A percentile compares a stretch with the other conserved stretches of the same genome.
Evolutionary conservation across 495 filamentous ascomycete genomes (phyloP).

Genomic region (Lasiosphaeriaceae sp.): DNA sequence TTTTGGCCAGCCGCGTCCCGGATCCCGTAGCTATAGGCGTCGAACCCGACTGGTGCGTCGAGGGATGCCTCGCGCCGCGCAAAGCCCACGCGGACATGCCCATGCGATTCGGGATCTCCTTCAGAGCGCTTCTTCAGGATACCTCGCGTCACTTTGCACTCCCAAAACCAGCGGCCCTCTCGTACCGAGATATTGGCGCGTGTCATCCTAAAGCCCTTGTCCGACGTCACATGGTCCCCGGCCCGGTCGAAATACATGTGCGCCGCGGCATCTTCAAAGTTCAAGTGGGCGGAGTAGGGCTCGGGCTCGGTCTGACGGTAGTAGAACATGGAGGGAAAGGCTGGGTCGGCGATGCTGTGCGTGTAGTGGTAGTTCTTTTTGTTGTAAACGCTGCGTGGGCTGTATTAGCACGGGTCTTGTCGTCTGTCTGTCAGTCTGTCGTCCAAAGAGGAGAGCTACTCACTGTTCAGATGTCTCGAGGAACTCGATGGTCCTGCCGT

Average conservation of each 20-base stretch:
- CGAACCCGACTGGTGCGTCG: constrained; percentile 90
- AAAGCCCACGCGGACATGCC: constrained; percentile 87
- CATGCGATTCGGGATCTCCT: constrained; percentile 43
- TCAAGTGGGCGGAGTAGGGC: constrained; percentile 77
- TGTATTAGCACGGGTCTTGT: constrained; percentile 8
- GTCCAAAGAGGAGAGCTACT: constrained; percentile 14
- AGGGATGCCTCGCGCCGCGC: constrained; percentile 85
- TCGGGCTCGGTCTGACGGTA: constrained; percentile 82
- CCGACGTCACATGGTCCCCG: constrained; percentile 62
- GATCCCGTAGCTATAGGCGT: constrained; percentile 94
- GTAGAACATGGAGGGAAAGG: constrained; percentile 81
- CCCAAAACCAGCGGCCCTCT: constrained; percentile 92
- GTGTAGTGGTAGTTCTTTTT: constrained; percentile 89
- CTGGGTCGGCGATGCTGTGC: constrained; percentile 84
- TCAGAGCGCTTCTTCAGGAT: constrained; percentile 40
- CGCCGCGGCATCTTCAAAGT: constrained; percentile 85
- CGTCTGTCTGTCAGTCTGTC: neutral
- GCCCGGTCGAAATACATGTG: constrained; percentile 64
- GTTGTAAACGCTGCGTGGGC: constrained; percentile 67
- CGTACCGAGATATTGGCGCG: constrained; percentile 86
- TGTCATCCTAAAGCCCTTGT: constrained; percentile 78
- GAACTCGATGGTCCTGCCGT: constrained; percentile 51
- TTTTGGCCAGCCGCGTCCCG: constrained; percentile 86
- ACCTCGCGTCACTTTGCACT: constrained; percentile 78
- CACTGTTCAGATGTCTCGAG: constrained; percentile 64